Percentiles rank a stretch among this genome's conserved stretches.
Conservation (phyloP, 129 eudicot genomes). For the Lactuca saligna region DNA sequence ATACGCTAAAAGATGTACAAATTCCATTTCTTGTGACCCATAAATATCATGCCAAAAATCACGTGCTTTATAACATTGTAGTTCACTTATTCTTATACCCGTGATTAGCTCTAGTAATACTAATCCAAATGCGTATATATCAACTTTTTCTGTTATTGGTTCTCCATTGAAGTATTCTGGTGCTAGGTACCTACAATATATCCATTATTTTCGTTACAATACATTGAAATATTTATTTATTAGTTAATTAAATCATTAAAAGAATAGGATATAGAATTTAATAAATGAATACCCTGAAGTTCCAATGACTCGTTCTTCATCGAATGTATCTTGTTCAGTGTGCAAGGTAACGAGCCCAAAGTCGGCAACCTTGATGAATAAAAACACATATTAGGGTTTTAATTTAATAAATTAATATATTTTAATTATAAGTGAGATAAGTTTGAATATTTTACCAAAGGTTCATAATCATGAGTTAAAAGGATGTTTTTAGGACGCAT, state of each 20-base stretch:
- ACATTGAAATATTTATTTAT: background rate
- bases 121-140: slow-evolving; percentile 85
- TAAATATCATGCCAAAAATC: slow-evolving; percentile 46
- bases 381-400: background rate
- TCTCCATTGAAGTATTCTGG: slow-evolving; percentile 77
- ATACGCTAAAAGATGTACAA: slow-evolving; percentile 46
- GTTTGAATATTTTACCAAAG: slow-evolving; percentile 56
- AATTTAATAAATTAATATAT: background rate
- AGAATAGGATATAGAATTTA: slow-evolving; percentile 5
- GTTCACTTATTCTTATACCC: slow-evolving; percentile 53
- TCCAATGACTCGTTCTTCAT: slow-evolving; percentile 54
- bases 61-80: slow-evolving; percentile 41
- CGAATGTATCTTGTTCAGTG: slow-evolving; percentile 52
- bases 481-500: slow-evolving; percentile 87
- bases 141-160: slow-evolving; percentile 76
- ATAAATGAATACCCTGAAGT: slow-evolving; percentile 64
- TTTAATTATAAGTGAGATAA: background rate
- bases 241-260: background rate
- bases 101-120: slow-evolving; percentile 80
- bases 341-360: slow-evolving; percentile 89
- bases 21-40: slow-evolving; percentile 41
- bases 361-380: slow-evolving; percentile 74
- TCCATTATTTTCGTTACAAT: background rate
- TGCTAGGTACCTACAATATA: slow-evolving; percentile 65
- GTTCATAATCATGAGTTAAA: slow-evolving; percentile 88